Conservation (phyloP, 495 filamentous ascomycete species). For the Lophium mytilinum region DNA sequence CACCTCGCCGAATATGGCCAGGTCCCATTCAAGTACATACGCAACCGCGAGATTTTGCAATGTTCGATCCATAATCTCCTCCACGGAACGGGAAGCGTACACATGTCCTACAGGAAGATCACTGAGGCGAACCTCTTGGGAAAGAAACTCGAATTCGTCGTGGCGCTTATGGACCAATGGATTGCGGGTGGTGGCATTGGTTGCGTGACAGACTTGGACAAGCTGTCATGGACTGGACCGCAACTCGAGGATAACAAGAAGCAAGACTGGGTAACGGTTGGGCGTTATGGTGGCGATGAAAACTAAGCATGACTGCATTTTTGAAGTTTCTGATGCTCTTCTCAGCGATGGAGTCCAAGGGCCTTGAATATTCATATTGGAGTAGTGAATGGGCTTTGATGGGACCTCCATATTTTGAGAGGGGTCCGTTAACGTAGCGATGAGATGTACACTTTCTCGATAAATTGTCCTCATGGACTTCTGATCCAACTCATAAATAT, state of each 20-base stretch:
- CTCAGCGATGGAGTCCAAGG: not conserved
- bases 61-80: slow-evolving; percentile 47
- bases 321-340: not conserved
- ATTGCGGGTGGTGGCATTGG: slow-evolving; percentile 63
- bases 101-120: slow-evolving; percentile 46
- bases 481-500: too few relatives aligned
- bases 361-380: not conserved
- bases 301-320: not conserved
- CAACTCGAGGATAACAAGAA: slow-evolving; percentile 61
- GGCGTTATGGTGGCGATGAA: slow-evolving; percentile 64
- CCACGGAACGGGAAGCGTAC: slow-evolving; percentile 35
- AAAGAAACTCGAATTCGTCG: slow-evolving; percentile 70
- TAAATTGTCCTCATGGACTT: too few relatives aligned
- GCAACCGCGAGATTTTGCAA: slow-evolving; percentile 51
- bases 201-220: slow-evolving; percentile 38
- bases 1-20: slow-evolving; percentile 54
- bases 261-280: slow-evolving; percentile 78
- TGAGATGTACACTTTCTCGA: too few relatives aligned
- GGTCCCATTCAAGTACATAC: slow-evolving; percentile 58
- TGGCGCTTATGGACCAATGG: slow-evolving; percentile 63
- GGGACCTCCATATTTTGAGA: too few relatives aligned
- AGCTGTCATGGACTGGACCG: slow-evolving; percentile 60
- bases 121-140: slow-evolving; percentile 71
- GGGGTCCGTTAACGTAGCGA: too few relatives aligned
- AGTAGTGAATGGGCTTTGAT: too few relatives aligned